Base-by-base conservation (phyloP, 2,329 filamentous ascomycete species). In the Ophiostoma montium region DNA sequence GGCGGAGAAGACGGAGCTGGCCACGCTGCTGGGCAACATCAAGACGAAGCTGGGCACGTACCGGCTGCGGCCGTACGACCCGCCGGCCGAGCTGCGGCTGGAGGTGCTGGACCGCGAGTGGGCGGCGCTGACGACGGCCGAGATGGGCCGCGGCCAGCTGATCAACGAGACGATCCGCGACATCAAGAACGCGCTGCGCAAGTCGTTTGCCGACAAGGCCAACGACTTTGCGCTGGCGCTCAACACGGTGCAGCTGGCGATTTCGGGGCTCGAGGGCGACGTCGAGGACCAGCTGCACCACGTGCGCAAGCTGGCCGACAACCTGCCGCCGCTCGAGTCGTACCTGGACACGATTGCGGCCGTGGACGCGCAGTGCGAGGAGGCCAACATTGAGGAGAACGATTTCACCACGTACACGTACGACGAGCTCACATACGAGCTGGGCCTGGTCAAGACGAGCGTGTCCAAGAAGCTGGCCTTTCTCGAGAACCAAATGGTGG, bases 381-480 rank as follows among this genome's bases (percentile, higher is more conserved):
- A 96, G 69, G 92, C 92, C 54, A 96, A 98, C 63, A 95, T 98
- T 55, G 92, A 98, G 65, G 92, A 98, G 61, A 98, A 98, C 65
- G 92, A 98, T 69, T 96, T 92, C 65, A 98, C 92, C n/a, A 96
- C 90, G 9, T 96, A 96, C 67, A 95, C 90, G 10, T 92, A 96
- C 63, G 92, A 98, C 62, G 92, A 98, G 66, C 75, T 98, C 38
- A 80, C 81, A 52, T 98, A 98, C 67, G 92, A 98, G 67, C 75
- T 96, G 51, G 82, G 86, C 15, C 75, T 98, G 30, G 92, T 96
- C 50, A 89, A 88, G 62, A 83, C 85, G 30, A 92, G 86, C 11
- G 90, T 96, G 27, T 84, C 88, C 55, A 98, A 96, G 72, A 98
- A 98, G 67, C 77, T 96, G 50, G 83, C 85, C 39, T 98, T 98